Percentiles rank a stretch among this genome's conserved stretches.
Evolutionary conservation across 73 alveolate genomes (phyloP).

Genomic region (Paramecium octaurelia): DNA sequence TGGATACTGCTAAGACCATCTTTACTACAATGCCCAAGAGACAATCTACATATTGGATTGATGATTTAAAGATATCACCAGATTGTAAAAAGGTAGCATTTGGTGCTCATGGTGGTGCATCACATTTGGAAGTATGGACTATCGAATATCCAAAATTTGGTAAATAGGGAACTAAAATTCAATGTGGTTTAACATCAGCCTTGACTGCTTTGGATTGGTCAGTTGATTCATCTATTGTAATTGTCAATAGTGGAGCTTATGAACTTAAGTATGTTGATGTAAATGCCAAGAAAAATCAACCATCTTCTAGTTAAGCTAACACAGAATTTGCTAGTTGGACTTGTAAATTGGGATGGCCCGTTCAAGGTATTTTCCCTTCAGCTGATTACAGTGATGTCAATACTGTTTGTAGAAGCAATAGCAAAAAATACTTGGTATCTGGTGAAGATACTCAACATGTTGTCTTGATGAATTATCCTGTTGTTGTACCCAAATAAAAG

Average conservation of each 20-base stretch:
- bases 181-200: constrained; percentile 93
- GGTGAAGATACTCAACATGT: constrained; percentile 95
- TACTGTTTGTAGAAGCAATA: constrained; percentile 83
- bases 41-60: constrained; percentile 86
- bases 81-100: constrained; percentile 80
- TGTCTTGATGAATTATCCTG: constrained; percentile 94
- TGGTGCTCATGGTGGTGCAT: constrained; percentile 98
- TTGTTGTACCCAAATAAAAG: constrained; percentile 87
- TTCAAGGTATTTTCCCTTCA: constrained; percentile 95
- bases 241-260: constrained; percentile 93
- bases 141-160: constrained; percentile 70
- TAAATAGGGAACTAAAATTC: constrained; percentile 65
- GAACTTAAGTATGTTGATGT: constrained; percentile 92
- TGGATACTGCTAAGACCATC: constrained; percentile 72
- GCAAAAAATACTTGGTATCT: constrained; percentile 83
- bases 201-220: constrained; percentile 97
- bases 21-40: constrained; percentile 71
- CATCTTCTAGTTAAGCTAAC: constrained; percentile 82
- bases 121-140: constrained; percentile 87
- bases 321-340: constrained; percentile 95
- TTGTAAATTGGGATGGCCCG: constrained; percentile 96
- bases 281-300: constrained; percentile 74
- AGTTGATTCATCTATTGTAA: constrained; percentile 80
- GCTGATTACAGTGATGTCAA: constrained; percentile 93
- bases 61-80: constrained; percentile 96